These are phyloP conservation scores for Bruguiera gymnorhiza DNA, from an alignment of 345 rosid genomes.

Conservation along the genomic window DNA sequence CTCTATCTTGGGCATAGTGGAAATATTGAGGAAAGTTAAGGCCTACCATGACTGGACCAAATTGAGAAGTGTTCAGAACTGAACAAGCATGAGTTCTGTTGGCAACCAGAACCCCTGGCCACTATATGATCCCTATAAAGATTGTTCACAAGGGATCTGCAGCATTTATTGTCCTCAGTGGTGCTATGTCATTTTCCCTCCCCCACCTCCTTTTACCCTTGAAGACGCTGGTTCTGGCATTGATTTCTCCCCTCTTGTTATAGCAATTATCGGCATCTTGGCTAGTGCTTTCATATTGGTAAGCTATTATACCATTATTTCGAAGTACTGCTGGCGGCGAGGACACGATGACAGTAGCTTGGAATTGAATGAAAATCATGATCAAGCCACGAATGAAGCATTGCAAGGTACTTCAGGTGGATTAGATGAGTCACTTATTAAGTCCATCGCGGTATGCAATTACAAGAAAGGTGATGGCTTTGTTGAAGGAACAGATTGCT, in stretches of 20 bases:
- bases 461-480: constrained; percentile 53
- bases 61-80: background rate
- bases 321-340: constrained; percentile 52
- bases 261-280: constrained; percentile 70
- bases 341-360: constrained; percentile 1
- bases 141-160: constrained; percentile 79
- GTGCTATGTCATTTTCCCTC: constrained; percentile 80
- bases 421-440: constrained; percentile 56
- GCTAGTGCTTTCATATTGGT: constrained; percentile 71
- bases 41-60: background rate
- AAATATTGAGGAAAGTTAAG: background rate
- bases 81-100: constrained; percentile 38
- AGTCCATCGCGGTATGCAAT: constrained; percentile 53
- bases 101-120: constrained; percentile 48
- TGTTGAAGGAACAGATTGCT: constrained; percentile 64
- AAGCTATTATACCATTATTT: constrained; percentile 69
- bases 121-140: constrained; percentile 48
- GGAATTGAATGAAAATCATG: constrained; percentile 14
- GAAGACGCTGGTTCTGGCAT: constrained; percentile 39
- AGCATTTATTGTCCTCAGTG: constrained; percentile 84
- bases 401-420: constrained; percentile 33
- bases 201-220: constrained; percentile 54
- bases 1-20: background rate
- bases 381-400: constrained; percentile 19
- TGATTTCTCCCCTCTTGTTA: constrained; percentile 69